Base-by-base conservation (phyloP, 106 monocot species). In the Apostasia ramifera region DNA sequence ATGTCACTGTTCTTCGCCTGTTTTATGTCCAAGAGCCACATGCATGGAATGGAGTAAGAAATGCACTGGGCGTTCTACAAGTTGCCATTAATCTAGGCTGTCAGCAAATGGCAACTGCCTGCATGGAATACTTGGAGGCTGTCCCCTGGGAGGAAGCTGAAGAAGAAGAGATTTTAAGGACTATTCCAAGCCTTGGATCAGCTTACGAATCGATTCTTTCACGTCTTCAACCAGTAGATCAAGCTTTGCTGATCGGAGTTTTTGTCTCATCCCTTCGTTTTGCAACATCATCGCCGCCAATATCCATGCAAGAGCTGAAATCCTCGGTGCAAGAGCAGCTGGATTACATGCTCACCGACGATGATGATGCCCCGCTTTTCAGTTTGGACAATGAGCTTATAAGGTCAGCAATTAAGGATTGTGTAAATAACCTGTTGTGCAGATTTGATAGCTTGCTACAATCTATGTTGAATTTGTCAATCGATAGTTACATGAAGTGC, bases 91-190 rank as follows among this genome's bases (percentile, higher is more conserved):
- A 74, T 57, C 76, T 94, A 2, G 94, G 85, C 8, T 91, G 90
- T 70, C 66, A 54, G 26, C 76, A 85, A 46, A 70, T 91, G 37
- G 73, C 88, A 8, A 53, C 15, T 55, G 79, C 68, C 40, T 94
- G 88, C 60, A 14, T 77, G 59, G 83, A 81, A 1, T 91, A 94
- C 78, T 59, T 94, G 72, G 94, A 94, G 66, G 79, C 90, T 6
- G 85, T 77, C 14, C 94, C 94, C 2, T 94, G 94, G 94, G 94
- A 94, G 40, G 94, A 94, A 68, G 75, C 78, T 11, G 90, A 94
- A 3, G 94, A 94, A 76, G 94, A 94, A 50, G 94, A 90, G 66
- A 91, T 94, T 11, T 51, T 94, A 47, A 82, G 71, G 67, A 79
- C 58, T 7, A 47, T 94, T 49, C 85, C 90, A 54, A 12, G 59